A percentile compares a stretch with the other conserved stretches of the same genome.
Conservation (phyloP, 192 early-diverging fungal genomes). For the Podila horticola region DNA sequence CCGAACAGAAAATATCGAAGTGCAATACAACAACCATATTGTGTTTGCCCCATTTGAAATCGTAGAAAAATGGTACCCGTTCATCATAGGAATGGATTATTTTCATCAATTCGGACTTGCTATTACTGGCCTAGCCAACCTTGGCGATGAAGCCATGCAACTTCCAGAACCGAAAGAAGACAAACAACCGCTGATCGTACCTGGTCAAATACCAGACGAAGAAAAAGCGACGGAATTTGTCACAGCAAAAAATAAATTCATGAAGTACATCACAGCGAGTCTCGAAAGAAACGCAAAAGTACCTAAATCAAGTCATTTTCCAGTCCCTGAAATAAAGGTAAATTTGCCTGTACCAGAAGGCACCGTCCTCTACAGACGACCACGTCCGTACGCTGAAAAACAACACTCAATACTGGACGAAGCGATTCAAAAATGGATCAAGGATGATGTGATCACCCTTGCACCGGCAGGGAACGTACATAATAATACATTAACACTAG, state of each 20-base stretch:
- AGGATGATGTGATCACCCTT: background rate
- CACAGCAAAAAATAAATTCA: background rate
- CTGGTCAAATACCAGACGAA: background rate
- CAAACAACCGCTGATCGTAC: background rate
- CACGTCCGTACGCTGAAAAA: constrained; percentile 8
- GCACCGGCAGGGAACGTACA: constrained; percentile 4
- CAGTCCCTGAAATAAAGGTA: constrained; percentile 21
- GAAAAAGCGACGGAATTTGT: background rate
- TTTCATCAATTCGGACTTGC: constrained; percentile 10
- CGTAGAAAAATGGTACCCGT: background rate
- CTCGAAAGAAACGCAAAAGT: constrained; percentile 1
- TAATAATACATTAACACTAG: constrained; percentile 18
- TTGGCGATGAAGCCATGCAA: background rate
- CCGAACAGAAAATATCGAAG: background rate
- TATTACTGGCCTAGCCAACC: constrained; percentile 1
- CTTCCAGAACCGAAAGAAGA: constrained; percentile 7
- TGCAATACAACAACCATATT: background rate
- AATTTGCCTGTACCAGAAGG: constrained; percentile 16
- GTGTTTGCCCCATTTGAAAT: constrained; percentile 5
- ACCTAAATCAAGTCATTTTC: constrained; percentile 1
- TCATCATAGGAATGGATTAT: constrained; percentile 6
- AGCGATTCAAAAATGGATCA: background rate
- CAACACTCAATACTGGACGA: constrained; percentile 3
- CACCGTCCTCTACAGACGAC: background rate
- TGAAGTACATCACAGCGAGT: background rate